Conservation (phyloP, 257 asterid genomes). For the Craterostigma plantagineum region DNA sequence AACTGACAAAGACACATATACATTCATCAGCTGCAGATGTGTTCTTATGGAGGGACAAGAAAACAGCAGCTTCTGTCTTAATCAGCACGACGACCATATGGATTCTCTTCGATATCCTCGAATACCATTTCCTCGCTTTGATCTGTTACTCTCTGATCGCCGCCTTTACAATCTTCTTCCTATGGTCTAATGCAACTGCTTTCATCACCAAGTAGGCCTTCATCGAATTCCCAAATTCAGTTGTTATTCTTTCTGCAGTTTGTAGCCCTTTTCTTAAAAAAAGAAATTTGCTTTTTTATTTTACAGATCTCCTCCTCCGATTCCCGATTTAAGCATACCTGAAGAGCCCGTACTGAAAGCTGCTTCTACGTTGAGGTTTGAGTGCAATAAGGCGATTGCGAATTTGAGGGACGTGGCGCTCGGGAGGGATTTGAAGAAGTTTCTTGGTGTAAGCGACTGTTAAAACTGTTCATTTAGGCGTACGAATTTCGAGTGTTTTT, state of each 20-base stretch:
- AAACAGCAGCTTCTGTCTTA: slow-evolving; percentile 58
- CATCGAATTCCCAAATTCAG: not conserved
- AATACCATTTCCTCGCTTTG: slow-evolving; percentile 48
- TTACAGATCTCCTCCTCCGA: slow-evolving; percentile 47
- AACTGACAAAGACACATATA: not conserved
- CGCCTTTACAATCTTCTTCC: slow-evolving; percentile 34
- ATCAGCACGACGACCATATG: slow-evolving; percentile 65
- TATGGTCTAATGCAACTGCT: slow-evolving; percentile 53
- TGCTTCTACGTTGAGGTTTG: slow-evolving; percentile 47
- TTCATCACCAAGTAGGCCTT: slow-evolving; percentile 49
- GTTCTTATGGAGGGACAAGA: slow-evolving; percentile 79
- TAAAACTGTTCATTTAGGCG: not conserved
- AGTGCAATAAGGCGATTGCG: slow-evolving; percentile 33
- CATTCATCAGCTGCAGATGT: slow-evolving; percentile 59
- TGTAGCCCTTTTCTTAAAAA: not conserved
- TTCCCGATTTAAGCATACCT: slow-evolving; percentile 48
- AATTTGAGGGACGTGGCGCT: slow-evolving; percentile 51
- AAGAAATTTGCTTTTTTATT: not conserved
- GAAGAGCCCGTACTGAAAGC: slow-evolving; percentile 37
- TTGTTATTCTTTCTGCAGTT: not conserved
- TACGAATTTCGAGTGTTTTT: not conserved
- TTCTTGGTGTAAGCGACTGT: slow-evolving; percentile 31
- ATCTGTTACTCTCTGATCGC: slow-evolving; percentile 50
- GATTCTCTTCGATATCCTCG: slow-evolving; percentile 66
- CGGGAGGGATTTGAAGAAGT: slow-evolving; percentile 63